These are phyloP conservation scores for Vitellaria paradoxa DNA, from an alignment of 179 eudicot species.

Conservation along the genomic window DNA sequence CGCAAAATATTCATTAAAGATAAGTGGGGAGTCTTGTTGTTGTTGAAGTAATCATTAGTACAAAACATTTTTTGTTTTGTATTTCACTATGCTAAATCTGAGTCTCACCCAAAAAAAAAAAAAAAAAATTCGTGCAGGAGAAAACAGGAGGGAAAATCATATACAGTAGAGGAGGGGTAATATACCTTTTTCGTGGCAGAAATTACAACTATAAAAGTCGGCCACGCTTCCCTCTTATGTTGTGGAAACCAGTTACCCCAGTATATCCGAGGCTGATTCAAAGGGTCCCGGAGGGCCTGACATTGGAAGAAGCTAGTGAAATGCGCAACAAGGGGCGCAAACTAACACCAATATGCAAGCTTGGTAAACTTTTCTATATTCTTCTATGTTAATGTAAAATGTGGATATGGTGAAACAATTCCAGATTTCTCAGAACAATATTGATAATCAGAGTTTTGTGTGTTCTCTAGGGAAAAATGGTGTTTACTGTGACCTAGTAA, in stretches of 20 bases:
- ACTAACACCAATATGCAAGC: conserved; percentile 80
- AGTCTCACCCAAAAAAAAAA: background rate
- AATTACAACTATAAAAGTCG: conserved; percentile 85
- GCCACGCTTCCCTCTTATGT: conserved; percentile 87
- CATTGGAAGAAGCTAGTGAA: conserved; percentile 71
- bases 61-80: background rate
- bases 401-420: background rate
- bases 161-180: conserved; percentile 64
- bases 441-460: background rate
- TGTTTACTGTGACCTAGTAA: conserved; percentile 60
- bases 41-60: background rate
- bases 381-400: background rate
- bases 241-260: conserved; percentile 90
- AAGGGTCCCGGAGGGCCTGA: conserved; percentile 83
- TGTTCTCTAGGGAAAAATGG: conserved; percentile 74
- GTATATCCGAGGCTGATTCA: conserved; percentile 83
- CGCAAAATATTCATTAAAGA: no score
- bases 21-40: background rate
- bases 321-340: conserved; percentile 81
- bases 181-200: conserved; percentile 90
- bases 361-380: conserved; percentile 45
- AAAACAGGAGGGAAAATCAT: conserved; percentile 92
- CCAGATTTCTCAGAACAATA: background rate
- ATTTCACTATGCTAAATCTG: background rate
- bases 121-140: conserved; percentile 41